Base-by-base conservation (phyloP, 768 basidiomycete species). In the Tylopilus rubrobrunneus region DNA sequence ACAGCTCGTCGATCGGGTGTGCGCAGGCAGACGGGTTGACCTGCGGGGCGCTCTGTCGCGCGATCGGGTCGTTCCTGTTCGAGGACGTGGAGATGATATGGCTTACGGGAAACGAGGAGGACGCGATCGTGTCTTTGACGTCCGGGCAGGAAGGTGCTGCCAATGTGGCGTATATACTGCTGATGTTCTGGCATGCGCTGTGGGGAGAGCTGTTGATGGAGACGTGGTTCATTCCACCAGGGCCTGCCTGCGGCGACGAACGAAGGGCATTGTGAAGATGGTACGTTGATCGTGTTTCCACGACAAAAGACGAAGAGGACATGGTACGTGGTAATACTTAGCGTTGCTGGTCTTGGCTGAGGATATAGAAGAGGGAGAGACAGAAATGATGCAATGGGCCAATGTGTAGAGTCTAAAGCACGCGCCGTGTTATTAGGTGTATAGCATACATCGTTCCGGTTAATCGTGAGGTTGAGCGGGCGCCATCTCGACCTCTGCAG, bases 151-250 rank as follows among this genome's bases (percentile, higher is more conserved):
- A n/a, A n/a, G n/a, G n/a, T n/a, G n/a, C n/a, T n/a, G 89, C n/a
- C n/a, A n/a, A n/a, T n/a, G n/a, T n/a, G n/a, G n/a, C n/a, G n/a
- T n/a, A n/a, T n/a, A n/a, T n/a, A n/a, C n/a, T n/a, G n/a, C n/a
- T n/a, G n/a, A n/a, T n/a, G n/a, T n/a, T n/a, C n/a, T n/a, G n/a
- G n/a, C n/a, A n/a, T n/a, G n/a, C n/a, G n/a, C n/a, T n/a, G n/a
- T n/a, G n/a, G n/a, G n/a, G n/a, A n/a, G n/a, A 91, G 64, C 89
- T 88, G 10, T 69, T 90, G 37, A 74, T 89, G 36, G 89, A 90
- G 66, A 73, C 77, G 5, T 76, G 84, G 60, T 86, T 89, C 73
- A 61, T 81, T 45, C 73, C 75, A 0, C 71, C 73, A 0, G 74
- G 73, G 12, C 79, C 80, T 17, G 77, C 71, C n/a, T 41, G 56